Conservation (phyloP, 257 asterid species). For the Buddleja alternifolia region DNA sequence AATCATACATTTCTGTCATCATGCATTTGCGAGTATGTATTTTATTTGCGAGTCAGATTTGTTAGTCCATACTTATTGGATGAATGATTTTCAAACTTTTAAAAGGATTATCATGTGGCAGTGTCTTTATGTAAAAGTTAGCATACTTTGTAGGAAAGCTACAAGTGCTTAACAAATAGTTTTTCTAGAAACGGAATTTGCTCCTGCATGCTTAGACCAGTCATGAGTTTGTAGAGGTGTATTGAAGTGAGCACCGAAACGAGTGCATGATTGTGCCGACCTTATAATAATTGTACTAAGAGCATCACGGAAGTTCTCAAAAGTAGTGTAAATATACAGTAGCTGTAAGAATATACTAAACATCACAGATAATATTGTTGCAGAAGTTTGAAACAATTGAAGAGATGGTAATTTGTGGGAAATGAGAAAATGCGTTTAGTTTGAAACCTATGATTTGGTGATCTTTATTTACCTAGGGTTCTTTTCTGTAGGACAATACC, state of each 20-base stretch:
- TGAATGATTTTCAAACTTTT: constrained; percentile 19
- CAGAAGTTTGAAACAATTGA: constrained; percentile 16
- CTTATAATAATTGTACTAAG: neutral
- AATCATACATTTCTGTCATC: neutral
- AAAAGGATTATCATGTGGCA: constrained; percentile 5
- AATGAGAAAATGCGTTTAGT: neutral
- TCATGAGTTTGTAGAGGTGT: neutral
- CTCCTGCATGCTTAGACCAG: neutral
- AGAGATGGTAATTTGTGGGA: neutral
- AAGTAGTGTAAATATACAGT: constrained; percentile 1
- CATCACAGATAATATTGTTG: no score
- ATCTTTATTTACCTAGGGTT: neutral
- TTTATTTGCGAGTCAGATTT: neutral
- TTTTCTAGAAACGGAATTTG: neutral
- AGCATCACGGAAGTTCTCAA: neutral
- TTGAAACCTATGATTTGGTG: neutral
- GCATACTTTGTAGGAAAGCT: constrained; percentile 4
- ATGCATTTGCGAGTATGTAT: neutral
- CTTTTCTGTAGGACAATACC: no score
- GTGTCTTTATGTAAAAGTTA: neutral
- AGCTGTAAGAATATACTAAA: neutral
- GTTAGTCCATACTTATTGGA: neutral
- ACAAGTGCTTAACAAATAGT: neutral
- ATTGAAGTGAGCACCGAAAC: neutral
- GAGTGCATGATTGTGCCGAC: neutral